Conservation (phyloP, 495 filamentous ascomycete genomes). For the Trichoderma parareesei region DNA sequence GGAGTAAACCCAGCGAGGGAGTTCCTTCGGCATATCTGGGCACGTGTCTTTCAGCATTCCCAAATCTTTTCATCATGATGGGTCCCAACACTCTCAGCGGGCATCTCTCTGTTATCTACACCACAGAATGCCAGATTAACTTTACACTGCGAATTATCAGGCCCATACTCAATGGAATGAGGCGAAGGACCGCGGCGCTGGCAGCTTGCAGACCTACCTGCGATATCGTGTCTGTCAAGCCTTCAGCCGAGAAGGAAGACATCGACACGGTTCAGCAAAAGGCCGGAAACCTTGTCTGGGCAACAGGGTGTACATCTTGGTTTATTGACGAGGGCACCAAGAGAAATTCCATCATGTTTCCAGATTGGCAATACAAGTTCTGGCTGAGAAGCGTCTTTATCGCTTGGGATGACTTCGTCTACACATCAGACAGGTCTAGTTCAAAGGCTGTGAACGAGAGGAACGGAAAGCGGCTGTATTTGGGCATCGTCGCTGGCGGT, state of each 20-base stretch:
- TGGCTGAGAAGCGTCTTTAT: constrained; percentile 31
- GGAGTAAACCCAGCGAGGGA: constrained; percentile 34
- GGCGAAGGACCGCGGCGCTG: constrained; percentile 29
- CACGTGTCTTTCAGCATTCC: constrained; percentile 56
- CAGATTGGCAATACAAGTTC: constrained; percentile 31
- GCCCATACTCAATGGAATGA: constrained; percentile 38
- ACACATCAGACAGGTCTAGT: background rate
- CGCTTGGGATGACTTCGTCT: constrained; percentile 26
- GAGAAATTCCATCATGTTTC: constrained; percentile 44
- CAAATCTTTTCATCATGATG: constrained; percentile 61
- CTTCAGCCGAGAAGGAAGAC: constrained; percentile 36
- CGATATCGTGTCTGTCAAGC: constrained; percentile 23
- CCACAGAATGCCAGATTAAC: constrained; percentile 51
- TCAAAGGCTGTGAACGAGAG: too few relatives aligned
- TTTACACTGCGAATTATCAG: constrained; percentile 44
- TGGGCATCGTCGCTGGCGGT: too few relatives aligned
- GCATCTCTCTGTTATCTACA: constrained; percentile 53
- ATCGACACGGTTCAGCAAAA: constrained; percentile 32
- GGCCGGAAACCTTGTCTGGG: constrained; percentile 36
- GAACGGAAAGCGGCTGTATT: too few relatives aligned
- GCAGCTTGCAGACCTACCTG: background rate
- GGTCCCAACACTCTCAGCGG: constrained; percentile 60
- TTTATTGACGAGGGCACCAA: constrained; percentile 19
- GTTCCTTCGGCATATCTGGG: constrained; percentile 57
- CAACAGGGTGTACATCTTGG: constrained; percentile 32